Percentiles rank a stretch among this genome's conserved stretches.
phyloP scores from a whole-genome alignment of 2,329 filamentous ascomycete species.

The Truncatella angustata region DNA sequence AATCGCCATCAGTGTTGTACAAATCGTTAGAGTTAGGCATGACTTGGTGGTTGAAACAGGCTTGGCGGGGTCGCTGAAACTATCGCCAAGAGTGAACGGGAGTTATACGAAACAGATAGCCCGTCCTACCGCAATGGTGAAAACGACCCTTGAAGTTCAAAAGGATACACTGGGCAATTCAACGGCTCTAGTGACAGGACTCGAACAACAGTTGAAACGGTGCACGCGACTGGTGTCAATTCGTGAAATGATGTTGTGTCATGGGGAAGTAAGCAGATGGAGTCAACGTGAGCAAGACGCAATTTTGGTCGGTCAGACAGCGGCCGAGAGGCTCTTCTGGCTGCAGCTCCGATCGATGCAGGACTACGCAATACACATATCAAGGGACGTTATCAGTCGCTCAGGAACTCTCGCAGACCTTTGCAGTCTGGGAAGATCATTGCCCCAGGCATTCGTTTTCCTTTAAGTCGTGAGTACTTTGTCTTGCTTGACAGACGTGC shows the following conservation, averaged over 20 bases:
- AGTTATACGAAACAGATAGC: slow-evolving; percentile 21
- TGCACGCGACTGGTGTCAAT: not conserved
- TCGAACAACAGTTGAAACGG: not conserved
- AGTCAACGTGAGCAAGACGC: not conserved
- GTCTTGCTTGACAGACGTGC: too few species aligned
- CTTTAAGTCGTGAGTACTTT: too few species aligned
- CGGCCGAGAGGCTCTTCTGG: not conserved
- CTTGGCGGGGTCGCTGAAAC: slow-evolving; percentile 26
- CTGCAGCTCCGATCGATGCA: slow-evolving; percentile 1
- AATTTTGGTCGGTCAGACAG: not conserved
- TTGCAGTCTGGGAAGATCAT: too few species aligned
- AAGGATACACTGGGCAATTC: not conserved
- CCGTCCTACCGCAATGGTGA: slow-evolving; percentile 17
- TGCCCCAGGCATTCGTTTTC: too few species aligned
- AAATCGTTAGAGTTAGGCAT: slow-evolving; percentile 51
- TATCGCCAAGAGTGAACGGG: slow-evolving; percentile 24
- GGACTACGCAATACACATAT: too few species aligned
- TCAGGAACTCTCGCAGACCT: too few species aligned
- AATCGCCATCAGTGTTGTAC: slow-evolving; percentile 37
- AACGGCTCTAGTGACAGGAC: not conserved
- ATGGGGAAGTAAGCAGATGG: not conserved
- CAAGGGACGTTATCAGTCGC: too few species aligned
- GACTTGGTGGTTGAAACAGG: slow-evolving; percentile 26
- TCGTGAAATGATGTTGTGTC: not conserved
- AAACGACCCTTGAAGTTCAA: not conserved